phyloP scores from a whole-genome alignment of 1,284 basidiomycete species.

The Cryptococcus sp. region DNA sequence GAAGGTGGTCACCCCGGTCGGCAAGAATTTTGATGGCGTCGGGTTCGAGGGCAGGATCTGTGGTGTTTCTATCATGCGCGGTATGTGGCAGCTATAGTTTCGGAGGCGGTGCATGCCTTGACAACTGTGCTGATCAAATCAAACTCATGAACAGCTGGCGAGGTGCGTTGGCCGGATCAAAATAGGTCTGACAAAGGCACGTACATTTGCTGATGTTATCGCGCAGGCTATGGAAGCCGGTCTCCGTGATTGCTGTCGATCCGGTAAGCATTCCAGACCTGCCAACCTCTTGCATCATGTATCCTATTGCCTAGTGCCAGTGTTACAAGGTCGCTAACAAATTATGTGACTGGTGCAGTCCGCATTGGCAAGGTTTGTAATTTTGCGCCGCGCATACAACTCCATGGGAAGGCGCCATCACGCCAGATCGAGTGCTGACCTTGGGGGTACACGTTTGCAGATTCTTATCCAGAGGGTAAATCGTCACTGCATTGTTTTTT shows the following conservation, averaged over 20 bases:
- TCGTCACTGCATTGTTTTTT: conserved; percentile 5
- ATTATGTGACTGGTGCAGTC: conserved; percentile 29
- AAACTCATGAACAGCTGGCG: conserved; percentile 57
- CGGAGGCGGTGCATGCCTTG: too few species aligned
- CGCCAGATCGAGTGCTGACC: conserved; percentile 19
- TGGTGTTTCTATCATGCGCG: conserved; percentile 83
- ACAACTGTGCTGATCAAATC: not conserved
- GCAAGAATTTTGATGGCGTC: conserved; percentile 78
- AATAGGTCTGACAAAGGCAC: not conserved
- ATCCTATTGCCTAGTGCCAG: too few species aligned
- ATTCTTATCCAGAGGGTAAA: conserved; percentile 87
- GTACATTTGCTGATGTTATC: not conserved
- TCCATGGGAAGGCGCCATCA: too few species aligned
- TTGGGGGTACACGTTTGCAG: conserved; percentile 48
- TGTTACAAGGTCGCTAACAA: not conserved
- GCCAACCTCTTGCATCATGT: not conserved
- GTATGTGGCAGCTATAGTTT: conserved; percentile 26
- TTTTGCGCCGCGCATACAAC: not conserved
- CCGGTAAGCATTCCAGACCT: conserved; percentile 40
- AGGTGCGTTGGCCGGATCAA: conserved; percentile 58
- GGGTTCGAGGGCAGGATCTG: conserved; percentile 86
- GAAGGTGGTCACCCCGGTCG: conserved; percentile 61
- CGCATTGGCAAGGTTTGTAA: conserved; percentile 49
- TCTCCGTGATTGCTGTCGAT: conserved; percentile 80
- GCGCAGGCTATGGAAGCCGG: conserved; percentile 87